Conservation (phyloP, 73 alveolate genomes). For the Paramecium tetraurelia region DNA sequence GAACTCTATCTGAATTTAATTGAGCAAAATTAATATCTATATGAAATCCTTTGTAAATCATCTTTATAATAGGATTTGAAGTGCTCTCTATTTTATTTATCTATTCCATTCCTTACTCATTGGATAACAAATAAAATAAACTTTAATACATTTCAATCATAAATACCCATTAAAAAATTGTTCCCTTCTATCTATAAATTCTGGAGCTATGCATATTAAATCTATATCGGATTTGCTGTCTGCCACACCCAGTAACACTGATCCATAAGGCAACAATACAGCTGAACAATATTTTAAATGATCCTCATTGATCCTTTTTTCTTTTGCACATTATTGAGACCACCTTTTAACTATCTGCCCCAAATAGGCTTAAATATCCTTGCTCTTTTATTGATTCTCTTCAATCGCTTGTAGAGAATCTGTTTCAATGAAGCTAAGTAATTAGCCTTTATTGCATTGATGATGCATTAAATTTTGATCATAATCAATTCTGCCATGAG, state of each 20-base stretch:
- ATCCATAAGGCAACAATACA: constrained; percentile 87
- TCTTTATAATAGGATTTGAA: constrained; percentile 88
- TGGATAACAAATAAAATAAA: constrained; percentile 73
- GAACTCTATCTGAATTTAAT: constrained; percentile 76
- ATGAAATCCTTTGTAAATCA: constrained; percentile 84
- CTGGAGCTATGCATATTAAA: constrained; percentile 94
- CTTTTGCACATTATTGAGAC: constrained; percentile 42
- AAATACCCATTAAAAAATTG: constrained; percentile 67
- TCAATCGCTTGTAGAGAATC: background rate
- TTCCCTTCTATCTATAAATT: constrained; percentile 81
- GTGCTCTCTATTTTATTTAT: constrained; percentile 81
- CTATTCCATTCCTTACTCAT: constrained; percentile 78
- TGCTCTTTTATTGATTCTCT: background rate
- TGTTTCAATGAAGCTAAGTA: background rate
- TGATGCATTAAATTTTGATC: background rate
- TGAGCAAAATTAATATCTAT: constrained; percentile 94
- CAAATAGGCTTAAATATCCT: background rate
- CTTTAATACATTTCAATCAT: constrained; percentile 51
- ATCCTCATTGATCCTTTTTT: background rate
- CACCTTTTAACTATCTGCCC: background rate
- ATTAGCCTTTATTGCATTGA: background rate
- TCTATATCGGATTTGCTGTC: constrained; percentile 94
- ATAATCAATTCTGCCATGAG: constrained; percentile 12
- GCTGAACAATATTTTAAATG: constrained; percentile 50
- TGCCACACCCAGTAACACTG: constrained; percentile 91